phyloP scores from a whole-genome alignment of 1,139 yeast genomes.

The Blastobotrys aristatus region DNA sequence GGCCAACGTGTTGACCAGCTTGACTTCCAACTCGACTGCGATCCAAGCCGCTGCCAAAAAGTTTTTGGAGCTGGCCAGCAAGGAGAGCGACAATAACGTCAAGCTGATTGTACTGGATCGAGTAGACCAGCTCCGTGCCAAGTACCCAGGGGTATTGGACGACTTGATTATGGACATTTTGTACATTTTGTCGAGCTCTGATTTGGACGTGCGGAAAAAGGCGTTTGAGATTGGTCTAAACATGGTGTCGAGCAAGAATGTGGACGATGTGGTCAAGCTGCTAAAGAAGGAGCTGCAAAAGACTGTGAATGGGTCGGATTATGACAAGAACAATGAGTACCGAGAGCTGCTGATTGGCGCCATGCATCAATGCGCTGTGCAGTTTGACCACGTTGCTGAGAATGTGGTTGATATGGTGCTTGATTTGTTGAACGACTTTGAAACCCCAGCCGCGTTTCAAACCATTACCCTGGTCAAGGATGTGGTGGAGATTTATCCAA shows the following conservation, averaged over 20 bases:
- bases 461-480: slow-evolving; percentile 87
- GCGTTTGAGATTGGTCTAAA: slow-evolving; percentile 79
- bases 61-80: slow-evolving; percentile 82
- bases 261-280: slow-evolving; percentile 87
- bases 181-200: slow-evolving; percentile 80
- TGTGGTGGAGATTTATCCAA: slow-evolving; percentile 88
- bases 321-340: slow-evolving; percentile 76
- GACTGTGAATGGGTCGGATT: slow-evolving; percentile 53
- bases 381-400: slow-evolving; percentile 86
- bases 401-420: slow-evolving; percentile 83
- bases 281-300: slow-evolving; percentile 86
- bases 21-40: slow-evolving; percentile 64
- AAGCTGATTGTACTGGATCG: slow-evolving; percentile 88
- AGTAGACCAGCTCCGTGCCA: slow-evolving; percentile 67
- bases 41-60: slow-evolving; percentile 76
- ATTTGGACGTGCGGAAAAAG: slow-evolving; percentile 82
- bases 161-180: slow-evolving; percentile 82
- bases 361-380: slow-evolving; percentile 84
- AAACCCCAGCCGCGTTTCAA: slow-evolving; percentile 82
- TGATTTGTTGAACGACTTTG: slow-evolving; percentile 80
- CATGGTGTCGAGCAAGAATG: slow-evolving; percentile 81
- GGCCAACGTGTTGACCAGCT: slow-evolving; percentile 72
- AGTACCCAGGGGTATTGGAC: slow-evolving; percentile 79
- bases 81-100: slow-evolving; percentile 90
- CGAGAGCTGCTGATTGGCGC: slow-evolving; percentile 85